Conservation (phyloP, 2,329 filamentous ascomycete species). For the Sclerotinia minor region DNA sequence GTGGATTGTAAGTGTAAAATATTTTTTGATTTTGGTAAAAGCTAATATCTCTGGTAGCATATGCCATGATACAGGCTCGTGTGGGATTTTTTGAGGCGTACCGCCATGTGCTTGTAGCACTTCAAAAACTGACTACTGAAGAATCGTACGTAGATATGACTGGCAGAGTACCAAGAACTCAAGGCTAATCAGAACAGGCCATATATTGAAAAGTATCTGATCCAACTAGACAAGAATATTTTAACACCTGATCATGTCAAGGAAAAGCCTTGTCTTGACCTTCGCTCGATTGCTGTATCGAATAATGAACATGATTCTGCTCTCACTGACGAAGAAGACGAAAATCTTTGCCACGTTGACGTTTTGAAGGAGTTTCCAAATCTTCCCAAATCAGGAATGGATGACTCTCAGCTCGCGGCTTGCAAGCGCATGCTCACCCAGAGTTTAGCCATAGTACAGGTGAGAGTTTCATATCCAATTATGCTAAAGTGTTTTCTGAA, state of each 20-base stretch:
- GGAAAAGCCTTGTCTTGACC: conserved; percentile 25
- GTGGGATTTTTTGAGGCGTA: conserved; percentile 75
- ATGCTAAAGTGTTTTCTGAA: conserved; percentile 42
- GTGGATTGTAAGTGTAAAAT: conserved; percentile 51
- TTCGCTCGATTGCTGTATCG: conserved; percentile 17
- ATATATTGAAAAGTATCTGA: conserved; percentile 20
- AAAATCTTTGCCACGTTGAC: conserved; percentile 50
- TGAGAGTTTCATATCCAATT: neutral
- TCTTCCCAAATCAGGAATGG: conserved; percentile 53
- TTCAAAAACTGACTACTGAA: conserved; percentile 55
- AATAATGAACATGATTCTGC: neutral
- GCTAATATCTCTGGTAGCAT: conserved; percentile 30
- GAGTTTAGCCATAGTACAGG: conserved; percentile 71
- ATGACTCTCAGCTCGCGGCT: conserved; percentile 69
- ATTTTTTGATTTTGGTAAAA: neutral
- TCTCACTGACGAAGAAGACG: conserved; percentile 24
- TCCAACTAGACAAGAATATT: conserved; percentile 28
- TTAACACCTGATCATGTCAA: neutral
- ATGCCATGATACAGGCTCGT: conserved; percentile 75
- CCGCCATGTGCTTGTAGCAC: conserved; percentile 68
- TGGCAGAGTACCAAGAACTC: neutral
- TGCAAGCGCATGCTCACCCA: conserved; percentile 70
- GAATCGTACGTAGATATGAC: conserved; percentile 12
- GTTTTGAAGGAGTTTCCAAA: conserved; percentile 56
- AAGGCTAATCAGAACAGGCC: conserved; percentile 10